A percentile compares a stretch with the other conserved stretches of the same genome.
phyloP scores from a whole-genome alignment of 192 early-diverging fungal genomes.

The Backusella morwellensis region DNA sequence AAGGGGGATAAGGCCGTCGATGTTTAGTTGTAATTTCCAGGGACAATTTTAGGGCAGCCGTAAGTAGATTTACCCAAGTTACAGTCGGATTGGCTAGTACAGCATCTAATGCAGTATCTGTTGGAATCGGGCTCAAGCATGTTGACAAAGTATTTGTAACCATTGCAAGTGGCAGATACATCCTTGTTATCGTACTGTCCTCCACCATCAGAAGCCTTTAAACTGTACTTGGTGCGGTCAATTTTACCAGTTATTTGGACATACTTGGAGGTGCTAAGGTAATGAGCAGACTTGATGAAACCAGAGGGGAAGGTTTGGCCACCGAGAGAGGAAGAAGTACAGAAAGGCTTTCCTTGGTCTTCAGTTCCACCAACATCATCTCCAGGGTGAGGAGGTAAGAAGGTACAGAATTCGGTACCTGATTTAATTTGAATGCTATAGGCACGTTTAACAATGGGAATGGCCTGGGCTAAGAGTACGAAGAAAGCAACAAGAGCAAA shows the following conservation, averaged over 20 bases:
- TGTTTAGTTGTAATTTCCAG: constrained; percentile 37
- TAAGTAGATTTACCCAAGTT: constrained; percentile 34
- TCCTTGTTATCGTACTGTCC: constrained; percentile 43
- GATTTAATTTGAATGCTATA: constrained; percentile 14
- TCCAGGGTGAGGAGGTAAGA: constrained; percentile 41
- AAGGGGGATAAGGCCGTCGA: neutral
- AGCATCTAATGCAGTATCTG: constrained; percentile 36
- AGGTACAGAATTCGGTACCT: constrained; percentile 18
- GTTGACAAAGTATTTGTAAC: constrained; percentile 35
- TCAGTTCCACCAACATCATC: constrained; percentile 38
- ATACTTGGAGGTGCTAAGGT: constrained; percentile 22
- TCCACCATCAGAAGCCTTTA: constrained; percentile 35
- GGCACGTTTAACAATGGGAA: constrained; percentile 12
- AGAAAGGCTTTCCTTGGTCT: constrained; percentile 42
- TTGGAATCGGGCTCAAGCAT: constrained; percentile 31
- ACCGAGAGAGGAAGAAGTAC: constrained; percentile 28
- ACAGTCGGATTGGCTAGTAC: constrained; percentile 21
- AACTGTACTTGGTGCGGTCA: constrained; percentile 33
- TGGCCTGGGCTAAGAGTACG: neutral
- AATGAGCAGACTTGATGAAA: constrained; percentile 47
- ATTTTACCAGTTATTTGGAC: constrained; percentile 55
- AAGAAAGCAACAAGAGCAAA: constrained; percentile 2
- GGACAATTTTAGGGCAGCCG: constrained; percentile 41
- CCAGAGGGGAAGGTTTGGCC: constrained; percentile 42
- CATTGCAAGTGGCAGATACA: constrained; percentile 27